These are phyloP conservation scores for Erodium trifolium DNA, from an alignment of 441 rosid species.

Conservation along the genomic window DNA sequence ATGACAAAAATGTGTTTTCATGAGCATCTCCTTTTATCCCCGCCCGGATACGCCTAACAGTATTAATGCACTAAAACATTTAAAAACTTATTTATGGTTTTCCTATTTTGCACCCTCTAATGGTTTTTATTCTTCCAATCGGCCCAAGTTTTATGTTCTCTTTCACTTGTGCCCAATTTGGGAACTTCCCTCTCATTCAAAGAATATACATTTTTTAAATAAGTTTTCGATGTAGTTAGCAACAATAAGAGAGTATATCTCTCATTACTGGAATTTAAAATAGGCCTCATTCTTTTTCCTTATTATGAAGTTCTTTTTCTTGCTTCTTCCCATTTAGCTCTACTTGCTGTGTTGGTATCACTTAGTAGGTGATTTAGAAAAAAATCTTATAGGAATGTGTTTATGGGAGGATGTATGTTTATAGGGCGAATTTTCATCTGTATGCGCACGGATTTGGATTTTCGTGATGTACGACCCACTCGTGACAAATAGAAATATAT, in stretches of 20 bases:
- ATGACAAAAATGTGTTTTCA: conserved; percentile 2
- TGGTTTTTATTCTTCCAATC: background rate
- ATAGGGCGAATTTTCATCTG: too few species aligned
- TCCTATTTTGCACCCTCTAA: background rate
- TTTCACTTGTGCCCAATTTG: background rate
- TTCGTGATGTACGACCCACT: too few species aligned
- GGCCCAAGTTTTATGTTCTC: background rate
- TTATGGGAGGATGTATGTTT: too few species aligned
- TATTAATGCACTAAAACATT: background rate
- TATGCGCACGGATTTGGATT: too few species aligned
- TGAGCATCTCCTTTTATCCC: background rate
- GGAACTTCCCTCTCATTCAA: background rate
- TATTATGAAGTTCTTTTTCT: too few species aligned
- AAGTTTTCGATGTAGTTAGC: too few species aligned
- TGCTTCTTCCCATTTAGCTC: too few species aligned
- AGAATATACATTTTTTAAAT: background rate
- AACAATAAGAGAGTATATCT: background rate
- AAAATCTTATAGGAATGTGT: too few species aligned
- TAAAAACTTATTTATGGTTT: background rate
- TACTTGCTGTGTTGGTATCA: too few species aligned
- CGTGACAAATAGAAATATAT: too few species aligned
- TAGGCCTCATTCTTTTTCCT: too few species aligned
- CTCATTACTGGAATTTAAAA: background rate
- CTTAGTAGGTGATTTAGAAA: too few species aligned
- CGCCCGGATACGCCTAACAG: background rate